A percentile compares a stretch with the other conserved stretches of the same genome.
These are phyloP conservation scores for Cyberlindnera nakhonratchasimensis DNA, from an alignment of 805 yeast genomes.

Conservation along the genomic window DNA sequence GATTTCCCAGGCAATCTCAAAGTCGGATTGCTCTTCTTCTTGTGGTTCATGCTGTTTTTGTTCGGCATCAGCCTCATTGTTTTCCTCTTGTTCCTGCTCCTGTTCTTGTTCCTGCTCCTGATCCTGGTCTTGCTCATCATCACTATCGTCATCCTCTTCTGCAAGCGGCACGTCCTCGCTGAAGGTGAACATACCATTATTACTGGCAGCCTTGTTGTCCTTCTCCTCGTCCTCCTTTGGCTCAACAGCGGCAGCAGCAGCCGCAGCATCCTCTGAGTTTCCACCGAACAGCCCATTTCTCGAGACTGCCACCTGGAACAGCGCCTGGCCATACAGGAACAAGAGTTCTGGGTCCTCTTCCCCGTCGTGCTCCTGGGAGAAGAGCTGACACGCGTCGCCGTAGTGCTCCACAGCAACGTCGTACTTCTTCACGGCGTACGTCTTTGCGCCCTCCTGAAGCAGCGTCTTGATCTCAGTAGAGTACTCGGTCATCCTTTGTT, in stretches of 20 bases:
- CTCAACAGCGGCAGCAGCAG: constrained; percentile 24
- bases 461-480: constrained; percentile 43
- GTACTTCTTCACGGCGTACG: constrained; percentile 60
- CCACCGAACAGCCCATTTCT: constrained; percentile 77
- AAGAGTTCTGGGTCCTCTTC: constrained; percentile 72
- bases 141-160: constrained; percentile 29
- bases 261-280: constrained; percentile 24
- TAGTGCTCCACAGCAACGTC: constrained; percentile 67
- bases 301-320: constrained; percentile 72
- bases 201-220: constrained; percentile 27
- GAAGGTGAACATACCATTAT: constrained; percentile 32
- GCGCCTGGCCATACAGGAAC: constrained; percentile 72
- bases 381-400: constrained; percentile 67
- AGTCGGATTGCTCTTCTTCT: constrained; percentile 60
- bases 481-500: constrained; percentile 23
- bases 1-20: constrained; percentile 86
- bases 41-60: constrained; percentile 26
- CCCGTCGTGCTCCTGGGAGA: constrained; percentile 41
- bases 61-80: constrained; percentile 16
- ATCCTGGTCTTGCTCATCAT: constrained; percentile 12
- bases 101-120: constrained; percentile 21
- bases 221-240: constrained; percentile 18
- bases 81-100: constrained; percentile 28
- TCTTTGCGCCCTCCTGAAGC: constrained; percentile 58
- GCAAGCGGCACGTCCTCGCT: constrained; percentile 38